Conservation (phyloP, 345 rosid species). For the Adansonia digitata region DNA sequence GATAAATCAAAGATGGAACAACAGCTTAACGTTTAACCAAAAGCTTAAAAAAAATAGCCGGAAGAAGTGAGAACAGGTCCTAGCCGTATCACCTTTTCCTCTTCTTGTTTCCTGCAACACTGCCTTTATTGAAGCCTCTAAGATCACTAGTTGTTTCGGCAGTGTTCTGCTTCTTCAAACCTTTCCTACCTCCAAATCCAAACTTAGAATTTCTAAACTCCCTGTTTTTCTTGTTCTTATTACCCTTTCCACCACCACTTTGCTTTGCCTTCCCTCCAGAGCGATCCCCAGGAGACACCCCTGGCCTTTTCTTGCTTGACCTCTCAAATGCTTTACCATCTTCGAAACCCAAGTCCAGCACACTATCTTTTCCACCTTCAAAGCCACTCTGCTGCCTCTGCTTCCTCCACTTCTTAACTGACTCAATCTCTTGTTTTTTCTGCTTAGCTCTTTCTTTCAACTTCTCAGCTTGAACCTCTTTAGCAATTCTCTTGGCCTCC, state of each 20-base stretch:
- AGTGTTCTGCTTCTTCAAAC: conserved; percentile 62
- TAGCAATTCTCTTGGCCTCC: conserved; percentile 68
- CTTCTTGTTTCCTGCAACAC: conserved; percentile 45
- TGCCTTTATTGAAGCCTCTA: conserved; percentile 30
- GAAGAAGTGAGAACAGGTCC: not conserved
- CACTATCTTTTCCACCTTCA: conserved; percentile 43
- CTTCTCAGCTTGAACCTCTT: conserved; percentile 80
- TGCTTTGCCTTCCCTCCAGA: conserved; percentile 40
- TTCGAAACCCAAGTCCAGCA: conserved; percentile 54
- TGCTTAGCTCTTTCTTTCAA: conserved; percentile 66
- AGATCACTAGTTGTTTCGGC: conserved; percentile 45
- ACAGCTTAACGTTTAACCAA: not conserved
- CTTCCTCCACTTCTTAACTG: conserved; percentile 85
- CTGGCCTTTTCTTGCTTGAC: conserved; percentile 61
- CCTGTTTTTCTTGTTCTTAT: conserved; percentile 31
- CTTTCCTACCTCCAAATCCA: conserved; percentile 63
- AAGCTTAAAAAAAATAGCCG: not conserved
- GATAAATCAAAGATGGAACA: not conserved
- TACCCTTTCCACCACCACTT: conserved; percentile 24
- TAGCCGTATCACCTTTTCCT: conserved; percentile 37
- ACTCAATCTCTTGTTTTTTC: conserved; percentile 66
- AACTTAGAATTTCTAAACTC: conserved; percentile 49
- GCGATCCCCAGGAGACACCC: conserved; percentile 46
- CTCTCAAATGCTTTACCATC: conserved; percentile 54
- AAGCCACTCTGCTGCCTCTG: conserved; percentile 84